Base-by-base conservation (phyloP, 2,329 filamentous ascomycete genomes). In the Xylariaceae sp. region DNA sequence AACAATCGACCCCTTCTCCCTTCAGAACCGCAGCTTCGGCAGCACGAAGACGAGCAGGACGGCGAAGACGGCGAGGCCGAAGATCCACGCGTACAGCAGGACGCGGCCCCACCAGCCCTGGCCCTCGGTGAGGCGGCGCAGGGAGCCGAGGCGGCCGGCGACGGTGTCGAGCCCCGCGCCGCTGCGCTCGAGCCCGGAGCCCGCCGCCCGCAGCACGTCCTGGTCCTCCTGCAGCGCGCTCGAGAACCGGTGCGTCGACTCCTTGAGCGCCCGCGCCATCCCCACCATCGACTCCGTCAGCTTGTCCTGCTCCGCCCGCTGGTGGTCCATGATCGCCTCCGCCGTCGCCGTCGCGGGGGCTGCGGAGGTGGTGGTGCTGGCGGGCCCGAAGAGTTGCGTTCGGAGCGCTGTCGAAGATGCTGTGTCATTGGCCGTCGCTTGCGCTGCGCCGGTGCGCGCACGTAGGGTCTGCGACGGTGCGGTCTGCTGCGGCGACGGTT, bases 91-190 rank as follows among this genome's bases (percentile, higher is more conserved):
- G 77, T 95, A 96, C 58, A 97, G 79, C 75, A 93, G 80, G 78
- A 96, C 84, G 50, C 93, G 78, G 5, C 89, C 92, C 85, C 84
- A 91, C 89, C 89, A 96, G 0, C 92, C 92, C 70, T 89, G 88
- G 2, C 92, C 93, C 76, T 97, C 93, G 16, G 89, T 91, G 86
- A 96, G 91, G 50, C 82, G 82, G 64, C 85, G 80, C 70, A 98
- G 73, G 67, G 84, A 81, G 1, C 90, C 88, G 90, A 98, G 96
- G 60, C 86, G 79, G 61, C 85, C 83, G 50, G 86, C 85, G 2
- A 93, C 91, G 1, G 85, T 83, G 57, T 92, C 87, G 82, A 98
- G 89, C 18, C 87, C 87, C 44, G 81, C 76, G 56, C 89, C 86
- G 65, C 89, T 96, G 71, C 85, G 87, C 67, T 93, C 89, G 65